A percentile compares a stretch with the other conserved stretches of the same genome.
Conservation (phyloP, 345 rosid species). For the Adansonia digitata region DNA sequence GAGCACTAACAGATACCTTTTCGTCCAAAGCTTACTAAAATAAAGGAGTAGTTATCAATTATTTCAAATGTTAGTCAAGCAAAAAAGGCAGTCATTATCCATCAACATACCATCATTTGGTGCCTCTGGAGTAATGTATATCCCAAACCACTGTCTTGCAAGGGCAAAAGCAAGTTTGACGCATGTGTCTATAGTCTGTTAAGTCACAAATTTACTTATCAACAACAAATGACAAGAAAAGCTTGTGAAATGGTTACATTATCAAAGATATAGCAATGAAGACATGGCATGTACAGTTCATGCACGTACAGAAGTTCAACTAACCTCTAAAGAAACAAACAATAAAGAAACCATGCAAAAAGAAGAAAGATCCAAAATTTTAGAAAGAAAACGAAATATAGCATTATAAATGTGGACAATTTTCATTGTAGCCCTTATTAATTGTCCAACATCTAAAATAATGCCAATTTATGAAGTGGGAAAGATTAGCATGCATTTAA, state of each 20-base stretch:
- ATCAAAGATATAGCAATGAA: not conserved
- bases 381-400: not conserved
- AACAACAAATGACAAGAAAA: conserved; percentile 16
- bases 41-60: not conserved
- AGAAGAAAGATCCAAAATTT: too few species aligned
- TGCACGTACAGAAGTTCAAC: not conserved
- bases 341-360: too few species aligned
- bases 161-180: conserved; percentile 83
- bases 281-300: not conserved
- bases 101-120: conserved; percentile 76
- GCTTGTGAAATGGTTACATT: not conserved
- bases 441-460: not conserved
- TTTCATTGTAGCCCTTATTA: not conserved
- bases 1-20: not conserved
- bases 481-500: not conserved
- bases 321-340: not conserved
- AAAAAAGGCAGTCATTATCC: conserved; percentile 17
- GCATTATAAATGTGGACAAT: not conserved
- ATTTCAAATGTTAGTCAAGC: conserved; percentile 11
- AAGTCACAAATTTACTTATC: conserved; percentile 24
- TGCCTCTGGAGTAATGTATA: conserved; percentile 69
- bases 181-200: conserved; percentile 84
- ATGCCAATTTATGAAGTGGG: not conserved
- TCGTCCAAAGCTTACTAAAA: not conserved
- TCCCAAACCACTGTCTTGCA: conserved; percentile 99